Percentiles rank a stretch among this genome's conserved stretches.
phyloP scores from a whole-genome alignment of 768 basidiomycete species.

The Phanerochaete carnosa region DNA sequence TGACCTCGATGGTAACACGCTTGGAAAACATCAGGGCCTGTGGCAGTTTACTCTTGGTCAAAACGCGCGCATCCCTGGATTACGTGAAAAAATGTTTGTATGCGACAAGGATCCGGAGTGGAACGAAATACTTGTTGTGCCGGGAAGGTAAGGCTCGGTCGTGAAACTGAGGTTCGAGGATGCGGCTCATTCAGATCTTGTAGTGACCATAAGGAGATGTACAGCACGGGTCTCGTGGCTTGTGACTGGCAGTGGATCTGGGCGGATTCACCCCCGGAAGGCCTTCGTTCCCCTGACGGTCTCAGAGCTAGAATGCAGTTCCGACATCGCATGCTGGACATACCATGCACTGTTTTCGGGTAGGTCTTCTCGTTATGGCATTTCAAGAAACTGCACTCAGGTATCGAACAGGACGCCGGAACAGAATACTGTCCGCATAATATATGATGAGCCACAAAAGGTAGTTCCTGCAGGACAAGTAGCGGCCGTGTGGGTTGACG shows the following conservation, averaged over 20 bases:
- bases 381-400: background rate
- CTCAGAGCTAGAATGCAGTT: slow-evolving; percentile 53
- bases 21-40: slow-evolving; percentile 69
- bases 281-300: slow-evolving; percentile 40
- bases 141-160: slow-evolving; percentile 48
- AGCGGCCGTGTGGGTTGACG: slow-evolving; percentile 65
- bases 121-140: slow-evolving; percentile 77
- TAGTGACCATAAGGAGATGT: slow-evolving; percentile 63
- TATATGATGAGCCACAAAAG: slow-evolving; percentile 56
- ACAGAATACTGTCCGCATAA: slow-evolving; percentile 36
- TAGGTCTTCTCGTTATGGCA: slow-evolving; percentile 20
- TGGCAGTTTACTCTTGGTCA: slow-evolving; percentile 90
- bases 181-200: background rate
- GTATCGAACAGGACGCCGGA: slow-evolving; percentile 7
- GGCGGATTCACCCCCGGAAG: slow-evolving; percentile 51
- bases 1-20: slow-evolving; percentile 45
- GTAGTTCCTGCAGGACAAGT: slow-evolving; percentile 82
- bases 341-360: slow-evolving; percentile 52
- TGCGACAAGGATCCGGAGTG: slow-evolving; percentile 57
- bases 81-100: slow-evolving; percentile 65
- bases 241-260: slow-evolving; percentile 76
- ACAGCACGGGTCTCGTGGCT: slow-evolving; percentile 31
- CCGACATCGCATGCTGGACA: slow-evolving; percentile 63
- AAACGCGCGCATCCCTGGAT: slow-evolving; percentile 62
- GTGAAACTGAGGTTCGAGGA: background rate